phyloP scores from a whole-genome alignment of 257 asterid genomes.

The Knoxia roxburghii region DNA sequence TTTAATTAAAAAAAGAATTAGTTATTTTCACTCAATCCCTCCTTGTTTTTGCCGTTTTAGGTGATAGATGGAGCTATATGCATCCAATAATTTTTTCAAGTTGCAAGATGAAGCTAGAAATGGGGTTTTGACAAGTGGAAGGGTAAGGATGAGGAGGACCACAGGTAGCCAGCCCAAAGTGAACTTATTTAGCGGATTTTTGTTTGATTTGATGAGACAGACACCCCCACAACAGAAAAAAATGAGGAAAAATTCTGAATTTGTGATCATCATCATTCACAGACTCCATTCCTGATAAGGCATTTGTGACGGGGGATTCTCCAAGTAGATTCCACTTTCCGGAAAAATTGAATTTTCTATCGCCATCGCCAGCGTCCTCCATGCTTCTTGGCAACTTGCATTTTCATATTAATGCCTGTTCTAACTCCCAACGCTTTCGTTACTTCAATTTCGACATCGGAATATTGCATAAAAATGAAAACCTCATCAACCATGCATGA shows the following conservation, averaged over 20 bases:
- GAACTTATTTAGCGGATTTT: neutral
- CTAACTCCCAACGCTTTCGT: conserved; percentile 2
- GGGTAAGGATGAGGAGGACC: conserved; percentile 10
- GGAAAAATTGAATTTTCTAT: neutral
- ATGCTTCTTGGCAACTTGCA: conserved; percentile 40
- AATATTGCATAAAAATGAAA: too few relatives aligned
- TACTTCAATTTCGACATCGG: too few relatives aligned
- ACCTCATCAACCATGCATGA: too few relatives aligned
- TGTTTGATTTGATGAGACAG: conserved; percentile 17
- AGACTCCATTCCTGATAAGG: conserved; percentile 45
- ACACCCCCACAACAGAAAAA: conserved; percentile 5
- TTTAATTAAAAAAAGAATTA: too few relatives aligned
- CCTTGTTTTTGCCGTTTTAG: too few relatives aligned
- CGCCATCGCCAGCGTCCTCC: conserved; percentile 25
- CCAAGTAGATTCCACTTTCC: neutral
- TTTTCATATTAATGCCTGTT: neutral
- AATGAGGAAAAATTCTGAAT: neutral
- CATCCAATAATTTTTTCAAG: too few relatives aligned
- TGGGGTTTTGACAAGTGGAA: conserved; percentile 53
- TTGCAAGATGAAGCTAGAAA: conserved; percentile 4
- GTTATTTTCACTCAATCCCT: too few relatives aligned
- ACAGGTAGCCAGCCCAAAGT: too few relatives aligned
- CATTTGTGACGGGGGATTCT: conserved; percentile 35
- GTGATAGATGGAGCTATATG: too few relatives aligned
- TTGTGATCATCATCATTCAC: too few relatives aligned